phyloP scores from a whole-genome alignment of 2,329 filamentous ascomycete species.

The Claviceps humidiphila region DNA sequence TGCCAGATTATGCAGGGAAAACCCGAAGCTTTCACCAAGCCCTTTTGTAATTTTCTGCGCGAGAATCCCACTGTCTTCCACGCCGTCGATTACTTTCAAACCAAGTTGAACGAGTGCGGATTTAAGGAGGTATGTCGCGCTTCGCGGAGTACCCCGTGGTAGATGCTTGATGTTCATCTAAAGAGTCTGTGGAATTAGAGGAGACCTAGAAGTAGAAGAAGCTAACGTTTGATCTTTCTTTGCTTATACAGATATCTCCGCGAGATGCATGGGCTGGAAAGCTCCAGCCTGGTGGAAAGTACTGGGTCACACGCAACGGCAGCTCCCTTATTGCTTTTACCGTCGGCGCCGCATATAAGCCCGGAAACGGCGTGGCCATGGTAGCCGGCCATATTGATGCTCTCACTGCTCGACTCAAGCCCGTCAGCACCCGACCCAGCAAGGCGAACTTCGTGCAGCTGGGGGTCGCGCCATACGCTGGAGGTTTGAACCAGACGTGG shows the following conservation, averaged over 20 bases:
- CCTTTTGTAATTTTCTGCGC: constrained; percentile 77
- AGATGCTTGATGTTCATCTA: no score
- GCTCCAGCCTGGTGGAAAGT: constrained; percentile 70
- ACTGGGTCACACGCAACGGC: constrained; percentile 76
- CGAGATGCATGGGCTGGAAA: constrained; percentile 64
- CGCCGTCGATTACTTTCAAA: constrained; percentile 65
- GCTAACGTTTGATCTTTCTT: background rate
- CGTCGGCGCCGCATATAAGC: constrained; percentile 65
- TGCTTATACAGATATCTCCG: constrained; percentile 47
- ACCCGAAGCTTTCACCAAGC: constrained; percentile 60
- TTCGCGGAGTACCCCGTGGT: no score
- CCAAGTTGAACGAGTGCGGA: constrained; percentile 56
- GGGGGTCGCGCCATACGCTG: constrained; percentile 85
- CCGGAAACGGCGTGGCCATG: constrained; percentile 78
- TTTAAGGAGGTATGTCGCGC: constrained; percentile 49
- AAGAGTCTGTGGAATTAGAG: no score
- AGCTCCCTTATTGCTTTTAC: constrained; percentile 76
- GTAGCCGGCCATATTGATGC: constrained; percentile 90
- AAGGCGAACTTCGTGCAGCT: constrained; percentile 80
- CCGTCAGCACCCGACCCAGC: constrained; percentile 70
- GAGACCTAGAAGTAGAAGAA: background rate
- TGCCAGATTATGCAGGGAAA: constrained; percentile 27
- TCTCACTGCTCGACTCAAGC: constrained; percentile 81
- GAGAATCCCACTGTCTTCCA: constrained; percentile 92
- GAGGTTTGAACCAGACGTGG: constrained; percentile 79